Conservation (phyloP, 164 flowering plant species). For the Annona cherimola region DNA sequence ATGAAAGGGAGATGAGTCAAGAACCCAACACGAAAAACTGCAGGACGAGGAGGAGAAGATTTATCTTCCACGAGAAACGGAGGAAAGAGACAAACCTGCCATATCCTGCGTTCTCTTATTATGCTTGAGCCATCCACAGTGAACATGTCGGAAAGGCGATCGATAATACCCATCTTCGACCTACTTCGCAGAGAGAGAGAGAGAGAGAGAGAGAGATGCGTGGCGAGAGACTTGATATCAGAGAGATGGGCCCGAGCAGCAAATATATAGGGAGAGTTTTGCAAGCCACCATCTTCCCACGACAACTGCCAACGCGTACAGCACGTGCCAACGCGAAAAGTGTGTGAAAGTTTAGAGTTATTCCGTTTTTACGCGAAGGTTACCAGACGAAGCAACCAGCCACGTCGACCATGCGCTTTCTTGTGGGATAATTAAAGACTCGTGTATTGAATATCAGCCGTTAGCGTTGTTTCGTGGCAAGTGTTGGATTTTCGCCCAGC, state of each 20-base stretch:
- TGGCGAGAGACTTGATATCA: not conserved
- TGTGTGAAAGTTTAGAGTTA: too few species aligned
- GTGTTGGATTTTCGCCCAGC: too few species aligned
- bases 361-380: too few species aligned
- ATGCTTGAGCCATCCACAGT: conserved; percentile 38
- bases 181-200: conserved; percentile 6
- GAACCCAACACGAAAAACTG: not conserved
- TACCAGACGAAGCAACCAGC: too few species aligned
- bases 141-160: conserved; percentile 58
- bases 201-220: conserved; percentile 12
- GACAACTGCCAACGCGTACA: not conserved
- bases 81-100: conserved; percentile 46
- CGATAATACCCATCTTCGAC: conserved; percentile 59
- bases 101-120: conserved; percentile 43
- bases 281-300: not conserved
- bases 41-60: not conserved
- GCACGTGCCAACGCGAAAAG: not conserved
- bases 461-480: too few species aligned
- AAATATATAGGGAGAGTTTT: conserved; percentile 2
- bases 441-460: too few species aligned
- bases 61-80: not conserved
- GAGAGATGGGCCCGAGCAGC: not conserved
- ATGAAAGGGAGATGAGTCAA: not conserved
- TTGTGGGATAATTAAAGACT: too few species aligned
- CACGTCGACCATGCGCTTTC: too few species aligned